These are phyloP conservation scores for Dorcoceras hygrometricum DNA, from an alignment of 257 asterid species.

Conservation along the genomic window DNA sequence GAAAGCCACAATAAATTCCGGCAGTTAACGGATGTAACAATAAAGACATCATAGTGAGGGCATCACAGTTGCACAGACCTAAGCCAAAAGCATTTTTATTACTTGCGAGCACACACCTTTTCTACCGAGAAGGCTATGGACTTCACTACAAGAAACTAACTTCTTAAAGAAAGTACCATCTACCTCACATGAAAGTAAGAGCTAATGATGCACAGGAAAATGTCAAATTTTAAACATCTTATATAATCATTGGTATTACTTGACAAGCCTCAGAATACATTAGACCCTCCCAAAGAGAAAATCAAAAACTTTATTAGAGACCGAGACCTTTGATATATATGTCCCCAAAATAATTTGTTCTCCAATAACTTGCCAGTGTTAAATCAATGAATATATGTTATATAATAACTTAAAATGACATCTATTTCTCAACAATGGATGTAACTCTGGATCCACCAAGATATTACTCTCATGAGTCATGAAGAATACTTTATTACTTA, in stretches of 20 bases:
- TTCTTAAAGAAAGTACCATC: neutral
- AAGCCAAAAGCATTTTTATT: neutral
- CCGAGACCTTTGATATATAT: neutral
- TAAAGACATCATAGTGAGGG: neutral
- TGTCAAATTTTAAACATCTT: constrained; percentile 14
- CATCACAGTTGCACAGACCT: neutral
- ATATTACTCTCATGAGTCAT: neutral
- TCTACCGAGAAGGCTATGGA: neutral
- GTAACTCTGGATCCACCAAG: neutral
- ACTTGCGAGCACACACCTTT: neutral
- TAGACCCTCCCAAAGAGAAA: neutral
- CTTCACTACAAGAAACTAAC: neutral
- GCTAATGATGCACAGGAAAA: neutral
- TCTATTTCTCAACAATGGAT: neutral
- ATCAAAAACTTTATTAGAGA: neutral
- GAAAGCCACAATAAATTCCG: neutral
- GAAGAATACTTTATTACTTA: too few species aligned
- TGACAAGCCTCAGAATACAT: neutral
- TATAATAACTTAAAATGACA: neutral
- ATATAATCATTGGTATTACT: constrained; percentile 2
- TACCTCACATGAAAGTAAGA: constrained; percentile 3
- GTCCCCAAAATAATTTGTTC: neutral
- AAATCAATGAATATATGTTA: too few species aligned
- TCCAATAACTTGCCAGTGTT: neutral
- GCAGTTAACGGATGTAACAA: neutral